Percentiles rank a stretch among this genome's conserved stretches.
Conservation (phyloP, 352 stramenopile genomes). For the Albugo laibachii region DNA sequence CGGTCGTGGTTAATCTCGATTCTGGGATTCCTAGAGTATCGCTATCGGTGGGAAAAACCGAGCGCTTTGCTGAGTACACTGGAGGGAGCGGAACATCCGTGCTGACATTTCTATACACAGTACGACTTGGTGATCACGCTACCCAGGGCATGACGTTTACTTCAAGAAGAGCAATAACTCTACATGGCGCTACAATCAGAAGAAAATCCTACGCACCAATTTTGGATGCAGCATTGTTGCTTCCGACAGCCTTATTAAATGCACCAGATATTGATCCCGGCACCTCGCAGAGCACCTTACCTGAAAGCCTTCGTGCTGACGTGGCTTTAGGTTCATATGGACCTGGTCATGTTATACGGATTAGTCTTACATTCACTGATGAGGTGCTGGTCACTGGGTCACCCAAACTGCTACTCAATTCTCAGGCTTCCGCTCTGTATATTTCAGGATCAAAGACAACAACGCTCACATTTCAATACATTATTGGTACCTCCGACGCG, state of each 20-base stretch:
- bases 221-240: conserved; percentile 29
- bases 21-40: conserved; percentile 31
- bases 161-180: conserved; percentile 17
- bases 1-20: conserved; percentile 29
- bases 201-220: conserved; percentile 22
- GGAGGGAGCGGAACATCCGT: conserved; percentile 26
- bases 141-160: conserved; percentile 27
- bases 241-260: conserved; percentile 22
- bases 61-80: conserved; percentile 37
- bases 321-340: conserved; percentile 32
- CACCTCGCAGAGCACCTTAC: conserved; percentile 10
- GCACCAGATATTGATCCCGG: conserved; percentile 11
- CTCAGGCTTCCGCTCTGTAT: conserved; percentile 29
- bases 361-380: conserved; percentile 51
- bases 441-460: conserved; percentile 25
- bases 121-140: conserved; percentile 34
- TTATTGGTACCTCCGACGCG: conserved; percentile 26
- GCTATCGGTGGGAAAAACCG: conserved; percentile 31
- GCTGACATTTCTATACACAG: conserved; percentile 41
- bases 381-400: conserved; percentile 33
- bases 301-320: conserved; percentile 25
- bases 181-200: conserved; percentile 44
- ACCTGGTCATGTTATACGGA: conserved; percentile 43
- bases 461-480: conserved; percentile 45
- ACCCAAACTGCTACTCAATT: conserved; percentile 38